phyloP scores from a whole-genome alignment of 1,284 basidiomycete species.

The Papiliotrema terrestris region DNA sequence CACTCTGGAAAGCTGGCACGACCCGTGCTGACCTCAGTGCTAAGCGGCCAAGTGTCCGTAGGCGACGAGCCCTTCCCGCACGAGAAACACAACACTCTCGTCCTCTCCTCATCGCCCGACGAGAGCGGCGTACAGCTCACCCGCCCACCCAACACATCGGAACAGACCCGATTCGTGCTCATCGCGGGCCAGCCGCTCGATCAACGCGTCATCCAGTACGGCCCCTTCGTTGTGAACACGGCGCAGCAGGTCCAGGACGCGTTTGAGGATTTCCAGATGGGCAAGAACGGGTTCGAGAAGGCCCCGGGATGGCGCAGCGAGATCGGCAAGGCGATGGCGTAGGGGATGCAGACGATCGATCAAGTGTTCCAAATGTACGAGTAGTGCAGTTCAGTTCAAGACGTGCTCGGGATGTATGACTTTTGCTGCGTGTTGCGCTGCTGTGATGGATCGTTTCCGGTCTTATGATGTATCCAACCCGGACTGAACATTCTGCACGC shows the following conservation, averaged over 20 bases:
- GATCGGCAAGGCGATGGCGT: slow-evolving; percentile 56
- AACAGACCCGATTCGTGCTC: slow-evolving; percentile 68
- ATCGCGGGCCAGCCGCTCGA: slow-evolving; percentile 85
- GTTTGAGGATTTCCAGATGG: slow-evolving; percentile 73
- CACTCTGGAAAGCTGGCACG: not conserved
- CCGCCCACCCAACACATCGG: slow-evolving; percentile 36
- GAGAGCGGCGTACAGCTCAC: slow-evolving; percentile 46
- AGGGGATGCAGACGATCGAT: not conserved
- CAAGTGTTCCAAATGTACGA: not conserved
- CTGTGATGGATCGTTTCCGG: too few relatives aligned
- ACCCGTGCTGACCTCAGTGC: slow-evolving; percentile 50
- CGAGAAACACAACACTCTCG: slow-evolving; percentile 70
- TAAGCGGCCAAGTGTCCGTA: slow-evolving; percentile 59
- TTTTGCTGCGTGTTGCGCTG: too few relatives aligned
- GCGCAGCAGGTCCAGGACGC: slow-evolving; percentile 77
- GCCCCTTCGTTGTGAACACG: slow-evolving; percentile 68
- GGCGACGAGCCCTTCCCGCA: slow-evolving; percentile 53
- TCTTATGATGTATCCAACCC: too few relatives aligned
- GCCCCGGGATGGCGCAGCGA: slow-evolving; percentile 82
- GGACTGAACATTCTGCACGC: too few relatives aligned
- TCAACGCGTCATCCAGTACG: slow-evolving; percentile 73
- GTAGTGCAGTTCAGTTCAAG: too few relatives aligned
- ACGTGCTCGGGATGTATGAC: too few relatives aligned
- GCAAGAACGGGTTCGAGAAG: slow-evolving; percentile 84
- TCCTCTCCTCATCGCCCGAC: slow-evolving; percentile 44